phyloP scores from a whole-genome alignment of 2,329 filamentous ascomycete species.

The Tolypocladium sp. region DNA sequence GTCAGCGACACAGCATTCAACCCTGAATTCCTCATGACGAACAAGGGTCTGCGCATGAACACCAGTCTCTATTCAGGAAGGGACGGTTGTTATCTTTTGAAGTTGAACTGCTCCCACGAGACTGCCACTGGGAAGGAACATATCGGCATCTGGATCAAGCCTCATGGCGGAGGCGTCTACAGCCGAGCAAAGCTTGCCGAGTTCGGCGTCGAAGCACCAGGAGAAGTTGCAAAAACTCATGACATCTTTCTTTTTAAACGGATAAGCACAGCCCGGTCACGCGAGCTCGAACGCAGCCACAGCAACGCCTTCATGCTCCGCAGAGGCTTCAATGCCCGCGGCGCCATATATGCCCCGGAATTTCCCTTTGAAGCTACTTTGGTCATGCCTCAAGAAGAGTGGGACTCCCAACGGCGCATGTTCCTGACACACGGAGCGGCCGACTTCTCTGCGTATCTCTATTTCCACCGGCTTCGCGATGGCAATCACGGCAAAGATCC shows the following conservation, averaged over 20 bases:
- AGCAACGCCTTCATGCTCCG: conserved; percentile 4
- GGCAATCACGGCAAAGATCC: neutral
- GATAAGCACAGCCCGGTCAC: neutral
- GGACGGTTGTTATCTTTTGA: neutral
- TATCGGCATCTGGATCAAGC: conserved; percentile 3
- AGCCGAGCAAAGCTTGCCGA: conserved; percentile 1
- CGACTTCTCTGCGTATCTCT: conserved; percentile 1
- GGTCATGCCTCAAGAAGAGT: conserved; percentile 1
- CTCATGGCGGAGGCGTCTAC: conserved; percentile 3
- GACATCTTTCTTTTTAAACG: conserved; percentile 1
- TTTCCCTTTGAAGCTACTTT: conserved; percentile 2
- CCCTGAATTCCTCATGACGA: conserved; percentile 3
- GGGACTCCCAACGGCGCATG: conserved; percentile 3
- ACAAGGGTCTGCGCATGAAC: conserved; percentile 3
- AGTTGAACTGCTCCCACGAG: conserved; percentile 1
- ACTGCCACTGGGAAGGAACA: neutral
- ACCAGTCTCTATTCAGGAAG: neutral
- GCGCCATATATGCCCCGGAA: neutral
- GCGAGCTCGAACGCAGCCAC: conserved; percentile 2
- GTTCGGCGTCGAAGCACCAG: neutral
- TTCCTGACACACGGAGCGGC: conserved; percentile 2
- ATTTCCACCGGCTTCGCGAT: neutral
- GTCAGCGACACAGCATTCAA: conserved; percentile 1
- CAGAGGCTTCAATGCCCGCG: conserved; percentile 2
- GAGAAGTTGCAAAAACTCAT: neutral